Percentiles rank a stretch among this genome's conserved stretches.
These are phyloP conservation scores for Russula virescens DNA, from an alignment of 768 basidiomycete genomes.

Conservation along the genomic window DNA sequence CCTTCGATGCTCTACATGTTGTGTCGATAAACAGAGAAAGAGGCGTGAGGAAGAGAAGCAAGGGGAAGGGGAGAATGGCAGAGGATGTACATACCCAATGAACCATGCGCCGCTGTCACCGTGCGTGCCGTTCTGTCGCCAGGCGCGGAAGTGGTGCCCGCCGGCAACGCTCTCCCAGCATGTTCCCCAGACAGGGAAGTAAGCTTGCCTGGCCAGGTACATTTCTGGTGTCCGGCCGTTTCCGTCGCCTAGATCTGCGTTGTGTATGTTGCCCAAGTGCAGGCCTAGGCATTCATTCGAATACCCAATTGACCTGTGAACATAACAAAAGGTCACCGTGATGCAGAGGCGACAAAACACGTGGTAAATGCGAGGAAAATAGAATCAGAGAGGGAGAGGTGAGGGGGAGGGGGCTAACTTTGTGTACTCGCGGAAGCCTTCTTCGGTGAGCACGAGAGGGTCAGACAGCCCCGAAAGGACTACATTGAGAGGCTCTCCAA, in stretches of 20 bases:
- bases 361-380: too few species aligned
- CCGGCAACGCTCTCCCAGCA: constrained; percentile 86
- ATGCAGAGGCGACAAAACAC: not conserved
- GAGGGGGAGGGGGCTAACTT: constrained; percentile 39
- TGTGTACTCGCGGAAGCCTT: constrained; percentile 62
- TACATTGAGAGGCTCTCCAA: constrained; percentile 80
- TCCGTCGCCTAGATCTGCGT: constrained; percentile 81
- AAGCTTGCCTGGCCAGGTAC: constrained; percentile 71
- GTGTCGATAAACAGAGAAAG: not conserved
- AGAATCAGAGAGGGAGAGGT: not conserved
- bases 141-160: constrained; percentile 86
- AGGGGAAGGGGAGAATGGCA: too few species aligned
- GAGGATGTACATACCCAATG: constrained; percentile 41
- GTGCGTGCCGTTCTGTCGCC: constrained; percentile 78
- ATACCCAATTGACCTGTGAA: constrained; percentile 66
- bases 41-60: too few species aligned
- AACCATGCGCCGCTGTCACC: constrained; percentile 81
- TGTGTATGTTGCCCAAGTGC: constrained; percentile 68
- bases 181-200: constrained; percentile 73
- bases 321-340: not conserved
- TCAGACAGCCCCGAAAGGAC: constrained; percentile 77
- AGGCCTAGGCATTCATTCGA: constrained; percentile 78
- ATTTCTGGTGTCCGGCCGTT: constrained; percentile 62
- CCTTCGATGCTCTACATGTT: constrained; percentile 59
- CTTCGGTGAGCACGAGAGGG: constrained; percentile 70